Base-by-base conservation (phyloP, 169 alveolate species). In the Eimeria sp. region DNA sequence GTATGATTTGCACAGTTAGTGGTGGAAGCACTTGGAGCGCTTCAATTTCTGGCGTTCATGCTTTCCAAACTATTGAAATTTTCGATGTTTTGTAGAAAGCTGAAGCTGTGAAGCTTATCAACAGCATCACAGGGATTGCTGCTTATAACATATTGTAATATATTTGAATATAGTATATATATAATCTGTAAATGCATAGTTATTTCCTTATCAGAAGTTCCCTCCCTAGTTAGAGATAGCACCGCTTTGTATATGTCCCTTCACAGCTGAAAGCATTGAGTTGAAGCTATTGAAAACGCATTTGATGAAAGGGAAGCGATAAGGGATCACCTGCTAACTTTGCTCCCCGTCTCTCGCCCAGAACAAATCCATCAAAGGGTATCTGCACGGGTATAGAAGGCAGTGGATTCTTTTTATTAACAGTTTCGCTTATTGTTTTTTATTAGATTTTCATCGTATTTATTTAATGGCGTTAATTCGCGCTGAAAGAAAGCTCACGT, bases 331-430 rank as follows among this genome's bases (percentile, higher is more conserved):
- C 33, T 20, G 93, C 93, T 30, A 87, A 30, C 71, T 14, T 87
- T 23, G 78, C 66, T 66, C 93, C 93, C 4, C 93, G 20, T 43
- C 93, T 40, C 40, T 87, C 93, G 30, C 93, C 93, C 14, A 87
- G 83, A 16, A 87, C 83, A 66, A 87, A 87, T n/a, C 93, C 93
- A 49, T 87, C 93, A 30, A 87, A 87, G 20, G 93, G 93, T 23
- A 87, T n/a, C 93, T 87, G 40, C 20, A 83, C 52, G 54, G 4
- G 13, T n/a, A 54, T 30, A 3, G 52, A 33, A n/a, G 27, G 30
- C 20, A 56, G 83, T 23, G 0, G 2, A 43, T 43, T 43, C 2
- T 43, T 43, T 43, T 43, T 43, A 43, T 43, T 4, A 43, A 4
- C 4, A 43, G 49, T 43, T 43, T n/a, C n/a, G n/a, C n/a, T n/a